Conservation (phyloP, 73 alveolate genomes). For the Blepharisma japonicum region DNA sequence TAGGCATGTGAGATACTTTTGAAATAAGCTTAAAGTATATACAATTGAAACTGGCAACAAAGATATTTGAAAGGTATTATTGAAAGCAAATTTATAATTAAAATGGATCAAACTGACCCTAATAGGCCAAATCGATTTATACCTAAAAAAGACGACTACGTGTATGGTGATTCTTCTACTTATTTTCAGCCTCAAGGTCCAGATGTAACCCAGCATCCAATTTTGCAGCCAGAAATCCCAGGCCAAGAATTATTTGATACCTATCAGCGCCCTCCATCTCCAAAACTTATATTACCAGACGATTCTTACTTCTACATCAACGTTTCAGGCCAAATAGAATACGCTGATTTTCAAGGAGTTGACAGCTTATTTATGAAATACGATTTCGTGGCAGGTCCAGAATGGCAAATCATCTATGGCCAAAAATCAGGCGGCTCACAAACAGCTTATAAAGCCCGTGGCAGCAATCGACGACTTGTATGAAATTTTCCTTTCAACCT, state of each 20-base stretch:
- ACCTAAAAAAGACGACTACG: conserved; percentile 1
- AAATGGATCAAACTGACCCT: conserved; percentile 2
- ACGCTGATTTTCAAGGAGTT: conserved; percentile 64
- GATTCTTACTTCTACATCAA: conserved; percentile 57
- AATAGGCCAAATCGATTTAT: conserved; percentile 10
- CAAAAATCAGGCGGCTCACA: conserved; percentile 55
- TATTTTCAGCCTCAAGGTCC: not conserved
- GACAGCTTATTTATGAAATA: conserved; percentile 69
- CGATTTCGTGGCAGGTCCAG: conserved; percentile 72
- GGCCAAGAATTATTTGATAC: conserved; percentile 16
- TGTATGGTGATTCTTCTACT: not conserved
- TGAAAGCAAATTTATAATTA: too few species aligned
- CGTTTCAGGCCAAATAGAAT: conserved; percentile 77
- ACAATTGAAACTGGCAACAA: too few species aligned
- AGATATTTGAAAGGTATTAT: too few species aligned
- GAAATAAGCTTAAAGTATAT: too few species aligned
- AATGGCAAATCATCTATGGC: conserved; percentile 75
- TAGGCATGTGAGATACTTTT: too few species aligned
- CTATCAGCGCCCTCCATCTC: not conserved
- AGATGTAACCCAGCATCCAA: not conserved
- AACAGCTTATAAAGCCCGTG: conserved; percentile 69
- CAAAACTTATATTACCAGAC: conserved; percentile 33
- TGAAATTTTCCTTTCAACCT: conserved; percentile 84
- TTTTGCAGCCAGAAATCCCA: not conserved
- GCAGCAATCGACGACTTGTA: conserved; percentile 64